Percentiles rank a stretch among this genome's conserved stretches.
These are phyloP conservation scores for Alternaria postmessia DNA, from an alignment of 2,329 filamentous ascomycete species.

Conservation along the genomic window DNA sequence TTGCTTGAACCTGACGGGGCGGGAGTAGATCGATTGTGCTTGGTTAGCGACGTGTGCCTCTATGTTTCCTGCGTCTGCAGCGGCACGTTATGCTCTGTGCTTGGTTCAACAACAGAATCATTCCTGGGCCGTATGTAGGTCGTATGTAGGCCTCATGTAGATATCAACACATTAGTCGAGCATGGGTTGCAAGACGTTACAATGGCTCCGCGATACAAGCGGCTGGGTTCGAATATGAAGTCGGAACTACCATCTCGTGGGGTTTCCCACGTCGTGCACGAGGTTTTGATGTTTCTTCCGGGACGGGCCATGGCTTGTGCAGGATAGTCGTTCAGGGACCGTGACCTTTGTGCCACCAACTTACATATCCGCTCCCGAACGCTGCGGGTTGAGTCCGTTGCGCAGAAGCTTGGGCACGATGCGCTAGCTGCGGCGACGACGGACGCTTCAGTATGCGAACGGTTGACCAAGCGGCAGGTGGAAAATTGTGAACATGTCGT, in stretches of 20 bases:
- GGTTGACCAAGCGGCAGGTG: conserved; percentile 10
- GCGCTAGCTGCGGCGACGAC: not conserved
- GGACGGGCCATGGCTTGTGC: conserved; percentile 27
- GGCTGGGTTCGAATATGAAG: conserved; percentile 24
- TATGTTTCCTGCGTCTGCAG: conserved; percentile 7
- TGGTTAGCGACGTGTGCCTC: conserved; percentile 9
- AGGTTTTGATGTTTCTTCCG: conserved; percentile 25
- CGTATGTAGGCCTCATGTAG: not conserved
- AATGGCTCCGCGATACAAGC: conserved; percentile 22
- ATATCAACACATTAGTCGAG: conserved; percentile 7
- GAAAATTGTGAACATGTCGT: not conserved
- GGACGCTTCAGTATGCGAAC: conserved; percentile 8
- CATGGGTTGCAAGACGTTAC: conserved; percentile 28
- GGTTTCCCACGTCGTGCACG: conserved; percentile 31
- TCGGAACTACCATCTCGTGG: conserved; percentile 40
- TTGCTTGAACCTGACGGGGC: conserved; percentile 19
- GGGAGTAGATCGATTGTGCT: conserved; percentile 11
- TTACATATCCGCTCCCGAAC: conserved; percentile 29
- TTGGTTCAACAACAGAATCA: conserved; percentile 22
- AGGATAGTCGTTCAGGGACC: conserved; percentile 30
- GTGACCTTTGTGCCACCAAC: conserved; percentile 36
- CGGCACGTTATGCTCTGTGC: conserved; percentile 26
- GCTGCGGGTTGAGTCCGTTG: conserved; percentile 19
- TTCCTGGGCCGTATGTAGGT: conserved; percentile 20
- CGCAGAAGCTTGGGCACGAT: conserved; percentile 25